A percentile compares a stretch with the other conserved stretches of the same genome.
Conservation (phyloP, 2,329 filamentous ascomycete genomes). For the Cercospora zeae-maydis region DNA sequence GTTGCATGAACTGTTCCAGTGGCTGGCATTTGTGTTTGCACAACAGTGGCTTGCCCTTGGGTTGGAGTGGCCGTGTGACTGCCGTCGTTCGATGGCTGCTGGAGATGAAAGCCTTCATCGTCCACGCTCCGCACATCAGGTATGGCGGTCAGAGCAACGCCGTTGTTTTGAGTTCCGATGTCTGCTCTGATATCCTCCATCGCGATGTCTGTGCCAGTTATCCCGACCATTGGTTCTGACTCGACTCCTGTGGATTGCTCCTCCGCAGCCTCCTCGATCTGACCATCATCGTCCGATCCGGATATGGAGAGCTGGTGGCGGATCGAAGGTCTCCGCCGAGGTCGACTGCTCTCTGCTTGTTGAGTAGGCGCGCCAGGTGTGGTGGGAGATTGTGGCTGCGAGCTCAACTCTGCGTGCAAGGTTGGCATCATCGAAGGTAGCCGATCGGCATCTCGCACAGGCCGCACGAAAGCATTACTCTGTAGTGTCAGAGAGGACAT, state of each 20-base stretch:
- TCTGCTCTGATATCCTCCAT: slow-evolving; percentile 85
- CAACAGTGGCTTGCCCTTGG: slow-evolving; percentile 42
- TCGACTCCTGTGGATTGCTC: slow-evolving; percentile 76
- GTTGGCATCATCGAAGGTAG: slow-evolving; percentile 76
- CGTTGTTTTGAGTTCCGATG: slow-evolving; percentile 63
- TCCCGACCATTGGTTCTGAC: slow-evolving; percentile 68
- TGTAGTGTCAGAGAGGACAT: slow-evolving; percentile 32
- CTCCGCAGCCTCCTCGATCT: slow-evolving; percentile 76
- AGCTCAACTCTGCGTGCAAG: slow-evolving; percentile 65
- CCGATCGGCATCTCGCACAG: slow-evolving; percentile 76
- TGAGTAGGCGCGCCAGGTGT: slow-evolving; percentile 69
- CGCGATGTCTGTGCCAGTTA: slow-evolving; percentile 70
- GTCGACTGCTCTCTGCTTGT: slow-evolving; percentile 50
- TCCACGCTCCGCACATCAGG: slow-evolving; percentile 80
- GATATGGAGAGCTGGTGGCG: slow-evolving; percentile 82
- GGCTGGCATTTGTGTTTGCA: slow-evolving; percentile 42
- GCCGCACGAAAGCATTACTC: slow-evolving; percentile 61
- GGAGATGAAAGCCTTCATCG: slow-evolving; percentile 89
- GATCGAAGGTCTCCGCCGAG: slow-evolving; percentile 74
- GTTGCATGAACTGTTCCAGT: slow-evolving; percentile 65
- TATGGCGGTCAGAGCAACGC: slow-evolving; percentile 67
- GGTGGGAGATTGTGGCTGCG: slow-evolving; percentile 89
- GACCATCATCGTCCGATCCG: slow-evolving; percentile 82
- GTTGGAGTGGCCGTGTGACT: slow-evolving; percentile 69
- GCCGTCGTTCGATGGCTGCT: slow-evolving; percentile 78